Base-by-base conservation (phyloP, 148 eudicot species). In the Amaranthus cruentus region DNA sequence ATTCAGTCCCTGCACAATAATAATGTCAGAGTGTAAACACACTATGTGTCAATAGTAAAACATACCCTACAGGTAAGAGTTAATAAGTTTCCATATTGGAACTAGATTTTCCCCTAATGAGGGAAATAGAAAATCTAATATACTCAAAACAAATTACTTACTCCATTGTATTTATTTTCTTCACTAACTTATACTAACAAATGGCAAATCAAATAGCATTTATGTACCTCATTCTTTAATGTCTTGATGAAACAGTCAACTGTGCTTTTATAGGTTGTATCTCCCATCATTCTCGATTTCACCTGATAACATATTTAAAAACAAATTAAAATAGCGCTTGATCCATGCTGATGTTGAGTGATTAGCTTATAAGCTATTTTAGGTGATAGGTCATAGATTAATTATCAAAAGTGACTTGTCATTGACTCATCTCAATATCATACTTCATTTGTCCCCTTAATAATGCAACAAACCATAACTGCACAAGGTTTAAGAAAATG, bases 261-360 rank as follows among this genome's bases (percentile, higher is more conserved):
- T 51, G 89, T 80, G 82, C 87, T 82, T 79, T 78, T 88, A 86
- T 89, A 91, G 50, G 80, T 73, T 60, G 95, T 80, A 66, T 88
- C 95, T 69, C 97, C 95, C 97, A 91, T 91, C 97, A 91, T 89
- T 88, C 95, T 84, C 69, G 97, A 89, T 83, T 91, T 91, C 49
- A 91, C 97, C 97, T 91, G 90, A 62, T 74, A 77, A 47, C 47
- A 46, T n/a, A 9, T 47, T 62, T 47, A 44, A 28, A 28, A 28
- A 28, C 38, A 85, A 58, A 78, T 65, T 77, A 77, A 79, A 73
- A 80, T 73, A 75, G 48, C 73, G 75, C 66, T 73, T 65, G 53
- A 78, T 53, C 75, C 71, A 64, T 68, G 74, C 74, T 46, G 76
- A 84, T 77, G 73, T 71, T 75, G 73, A 82, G 79, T 76, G 67